Evolutionary conservation across 2,329 filamentous ascomycete genomes (phyloP), one percentile per base, ranked within the genome.

Genomic region (Aspergillus vadensis): DNA sequence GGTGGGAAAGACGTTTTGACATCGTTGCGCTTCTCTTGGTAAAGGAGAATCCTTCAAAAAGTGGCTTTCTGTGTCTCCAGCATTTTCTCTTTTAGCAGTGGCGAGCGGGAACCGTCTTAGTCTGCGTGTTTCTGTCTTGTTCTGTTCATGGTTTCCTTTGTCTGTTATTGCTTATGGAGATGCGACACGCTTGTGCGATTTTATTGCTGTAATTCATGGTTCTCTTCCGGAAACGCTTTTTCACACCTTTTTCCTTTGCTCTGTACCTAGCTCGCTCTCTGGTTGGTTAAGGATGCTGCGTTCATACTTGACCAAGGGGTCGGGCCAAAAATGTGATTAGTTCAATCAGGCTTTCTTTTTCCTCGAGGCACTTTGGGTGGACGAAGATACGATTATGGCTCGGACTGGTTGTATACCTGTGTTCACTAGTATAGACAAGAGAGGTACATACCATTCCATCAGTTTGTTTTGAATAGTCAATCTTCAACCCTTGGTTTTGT

Each of bases 41-140:
- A 67, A 64, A 70, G 63, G 67, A 67, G 63, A 66, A 68, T 60
- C 65, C 68, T 73, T 72, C 69, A 72, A 73, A 75, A 76, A 76
- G 74, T 76, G 74, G 74, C 72, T 76, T 77, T 72, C 70, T 74
- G 69, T 72, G 69, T 72, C 70, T 71, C 66, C 65, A 70, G 68
- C 66, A 72, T 70, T 70, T 72, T 68, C 55, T 68, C 64, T 65
- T 67, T 69, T 67, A 65, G 65, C 68, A 66, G 63, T 69, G 57
- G 63, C 51, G 50, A 65, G 61, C 59, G 38, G 54, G 63, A 63
- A 58, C 64, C 50, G 36, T 43, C 41, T 58, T 58, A 48, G 49
- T 54, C 60, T 49, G 39, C 57, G 36, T n/a, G 52, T 55, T 30
- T 39, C 44, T 55, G 38, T 58, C 41, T 36, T 50, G 63, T 61